Evolutionary conservation across 495 filamentous ascomycete species (phyloP).

Genomic region (Tricharina praecox): DNA sequence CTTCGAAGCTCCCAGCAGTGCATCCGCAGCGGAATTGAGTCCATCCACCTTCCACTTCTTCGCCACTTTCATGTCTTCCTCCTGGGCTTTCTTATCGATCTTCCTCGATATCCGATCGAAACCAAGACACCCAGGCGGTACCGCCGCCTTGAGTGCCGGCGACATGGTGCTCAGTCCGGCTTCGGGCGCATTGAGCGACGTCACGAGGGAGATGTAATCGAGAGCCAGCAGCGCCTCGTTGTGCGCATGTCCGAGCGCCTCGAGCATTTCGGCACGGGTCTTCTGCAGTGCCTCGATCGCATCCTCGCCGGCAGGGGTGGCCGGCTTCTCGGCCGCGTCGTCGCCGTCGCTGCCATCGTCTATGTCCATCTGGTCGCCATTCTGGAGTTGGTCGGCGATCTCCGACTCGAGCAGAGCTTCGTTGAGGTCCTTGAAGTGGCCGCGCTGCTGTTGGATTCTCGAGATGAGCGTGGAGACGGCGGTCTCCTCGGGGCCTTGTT

Average conservation of each 20-base stretch:
- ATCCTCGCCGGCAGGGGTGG: constrained; percentile 16
- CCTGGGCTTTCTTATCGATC: constrained; percentile 36
- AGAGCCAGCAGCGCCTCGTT: constrained; percentile 50
- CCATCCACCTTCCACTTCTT: constrained; percentile 68
- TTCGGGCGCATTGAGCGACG: constrained; percentile 57
- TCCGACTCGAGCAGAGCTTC: constrained; percentile 19
- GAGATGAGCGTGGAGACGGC: constrained; percentile 50
- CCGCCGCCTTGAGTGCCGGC: constrained; percentile 43
- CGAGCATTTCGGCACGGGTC: constrained; percentile 16
- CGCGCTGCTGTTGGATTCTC: constrained; percentile 57
- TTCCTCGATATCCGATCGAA: constrained; percentile 45
- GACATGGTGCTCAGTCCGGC: constrained; percentile 54
- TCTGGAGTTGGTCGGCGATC: constrained; percentile 15
- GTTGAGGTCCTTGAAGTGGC: constrained; percentile 43
- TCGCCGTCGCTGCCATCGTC: constrained; percentile 18
- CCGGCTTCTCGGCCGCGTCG: constrained; percentile 12
- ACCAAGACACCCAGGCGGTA: constrained; percentile 62
- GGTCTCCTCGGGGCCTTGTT: constrained; percentile 38
- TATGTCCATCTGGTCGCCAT: constrained; percentile 16
- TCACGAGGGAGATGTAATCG: constrained; percentile 69
- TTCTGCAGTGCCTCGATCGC: constrained; percentile 11
- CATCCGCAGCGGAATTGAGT: constrained; percentile 55
- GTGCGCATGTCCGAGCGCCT: constrained; percentile 35
- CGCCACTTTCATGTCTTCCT: constrained; percentile 35
- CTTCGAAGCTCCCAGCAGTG: constrained; percentile 51